Evolutionary conservation across 768 basidiomycete species (phyloP), one percentile per base, ranked within the genome.

Genomic region (Serendipita sp.): DNA sequence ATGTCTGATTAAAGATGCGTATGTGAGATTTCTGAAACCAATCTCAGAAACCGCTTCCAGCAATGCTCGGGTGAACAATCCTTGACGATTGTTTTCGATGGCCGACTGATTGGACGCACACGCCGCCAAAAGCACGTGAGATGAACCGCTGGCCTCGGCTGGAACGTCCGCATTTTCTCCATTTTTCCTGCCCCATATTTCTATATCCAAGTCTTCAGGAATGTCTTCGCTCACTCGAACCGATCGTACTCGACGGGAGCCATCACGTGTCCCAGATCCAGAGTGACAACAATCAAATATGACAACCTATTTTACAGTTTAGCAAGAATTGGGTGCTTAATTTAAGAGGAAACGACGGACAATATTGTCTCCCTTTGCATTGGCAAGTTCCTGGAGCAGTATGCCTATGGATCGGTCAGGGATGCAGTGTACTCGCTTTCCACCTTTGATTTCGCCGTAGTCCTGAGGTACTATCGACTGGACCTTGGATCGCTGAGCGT

Each of bases 231-330:
- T 32, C n/a, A 32, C 48, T 5, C 48, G 8, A 5, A 51, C 48
- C 7, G 7, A 51, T 51, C 48, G 48, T 51, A 32, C 30, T 5
- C 48, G 48, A 32, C 48, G 48, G 10, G 11, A 28, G 10, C 4
- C 56, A n/a, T 37, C 11, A 11, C 78, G 73, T 10, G 71, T 74
- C 8, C 75, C 71, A 0, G 77, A 76, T 0, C 71, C 76, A 8
- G 80, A 77, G 73, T 86, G 86, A 68, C 83, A 86, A 68, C 81
- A 79, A 71, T 87, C 86, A 28, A 86, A 75, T 64, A 87, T 77
- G 65, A 87, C 71, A 1, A 85, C 84, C 79, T 80, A 41, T 7
- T 7, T 7, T 41, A 41, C 5, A 13, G 5, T 63, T 16, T 16
- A 46, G 11, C 4, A 24, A 2, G 28, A 34, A 60, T 7, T 4